A percentile compares a stretch with the other conserved stretches of the same genome.
These are phyloP conservation scores for Bruguiera gymnorhiza DNA, from an alignment of 345 rosid species.

Conservation along the genomic window DNA sequence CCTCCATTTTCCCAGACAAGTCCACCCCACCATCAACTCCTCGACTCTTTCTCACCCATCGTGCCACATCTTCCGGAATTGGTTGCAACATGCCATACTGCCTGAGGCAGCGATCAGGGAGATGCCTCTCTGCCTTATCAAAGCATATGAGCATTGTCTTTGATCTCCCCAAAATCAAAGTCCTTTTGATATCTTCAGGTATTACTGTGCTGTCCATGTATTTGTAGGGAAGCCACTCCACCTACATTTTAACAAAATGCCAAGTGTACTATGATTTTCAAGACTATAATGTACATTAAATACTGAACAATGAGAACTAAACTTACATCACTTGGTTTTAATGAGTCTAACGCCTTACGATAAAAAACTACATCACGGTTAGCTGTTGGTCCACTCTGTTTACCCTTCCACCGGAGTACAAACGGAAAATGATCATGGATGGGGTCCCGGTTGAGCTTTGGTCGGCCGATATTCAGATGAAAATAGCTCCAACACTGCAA, in stretches of 20 bases:
- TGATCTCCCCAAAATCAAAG: slow-evolving; percentile 76
- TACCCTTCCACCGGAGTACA: slow-evolving; percentile 93
- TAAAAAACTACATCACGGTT: slow-evolving; percentile 87
- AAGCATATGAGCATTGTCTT: slow-evolving; percentile 92
- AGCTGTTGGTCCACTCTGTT: slow-evolving; percentile 91
- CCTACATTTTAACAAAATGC: slow-evolving; percentile 34
- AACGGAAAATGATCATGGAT: slow-evolving; percentile 84
- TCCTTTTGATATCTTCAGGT: slow-evolving; percentile 58
- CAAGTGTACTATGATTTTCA: slow-evolving; percentile 5
- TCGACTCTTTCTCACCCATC: slow-evolving; percentile 91
- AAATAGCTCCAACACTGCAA: slow-evolving; percentile 94
- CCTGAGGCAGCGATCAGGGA: slow-evolving; percentile 92
- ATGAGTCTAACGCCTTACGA: slow-evolving; percentile 72
- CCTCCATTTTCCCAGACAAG: slow-evolving; percentile 85
- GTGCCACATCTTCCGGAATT: slow-evolving; percentile 79
- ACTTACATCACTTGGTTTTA: slow-evolving; percentile 76
- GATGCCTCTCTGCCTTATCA: slow-evolving; percentile 98
- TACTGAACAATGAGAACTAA: slow-evolving; percentile 2
- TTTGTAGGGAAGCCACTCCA: slow-evolving; percentile 90
- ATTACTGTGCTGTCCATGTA: slow-evolving; percentile 60
- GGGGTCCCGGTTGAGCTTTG: slow-evolving; percentile 84
- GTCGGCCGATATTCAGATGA: slow-evolving; percentile 83
- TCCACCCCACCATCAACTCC: slow-evolving; percentile 99
- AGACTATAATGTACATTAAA: not conserved
- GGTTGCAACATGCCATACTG: slow-evolving; percentile 74